phyloP scores from a whole-genome alignment of 768 basidiomycete genomes.

The Punctularia strigosozonata region DNA sequence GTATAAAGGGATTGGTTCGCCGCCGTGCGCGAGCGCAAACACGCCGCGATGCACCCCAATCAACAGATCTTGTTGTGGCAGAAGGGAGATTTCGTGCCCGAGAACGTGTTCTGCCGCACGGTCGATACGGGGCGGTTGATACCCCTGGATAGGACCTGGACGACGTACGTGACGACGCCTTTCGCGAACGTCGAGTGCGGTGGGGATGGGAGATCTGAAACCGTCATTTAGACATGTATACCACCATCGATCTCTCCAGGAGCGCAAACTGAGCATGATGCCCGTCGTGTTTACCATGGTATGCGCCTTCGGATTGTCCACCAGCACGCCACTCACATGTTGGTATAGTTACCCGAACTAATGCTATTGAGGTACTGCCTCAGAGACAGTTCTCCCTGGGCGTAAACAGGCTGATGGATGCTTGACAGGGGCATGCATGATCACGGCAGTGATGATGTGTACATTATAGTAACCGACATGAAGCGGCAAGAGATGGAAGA shows the following conservation, averaged over 20 bases:
- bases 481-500: slow-evolving; percentile 77
- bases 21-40: slow-evolving; percentile 54
- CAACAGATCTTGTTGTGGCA: slow-evolving; percentile 38
- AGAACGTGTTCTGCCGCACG: slow-evolving; percentile 71
- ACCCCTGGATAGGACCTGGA: slow-evolving; percentile 74
- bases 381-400: no score
- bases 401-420: slow-evolving; percentile 68
- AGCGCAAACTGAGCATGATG: slow-evolving; percentile 64
- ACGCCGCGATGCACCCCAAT: slow-evolving; percentile 37
- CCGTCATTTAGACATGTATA: no score
- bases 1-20: slow-evolving; percentile 78
- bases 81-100: slow-evolving; percentile 68
- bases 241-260: slow-evolving; percentile 66
- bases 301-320: slow-evolving; percentile 11
- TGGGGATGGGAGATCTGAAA: no score
- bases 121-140: slow-evolving; percentile 70
- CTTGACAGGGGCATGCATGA: slow-evolving; percentile 74
- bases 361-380: no score
- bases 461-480: slow-evolving; percentile 69
- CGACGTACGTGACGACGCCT: slow-evolving; percentile 74
- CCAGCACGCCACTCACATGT: background rate
- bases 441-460: slow-evolving; percentile 66
- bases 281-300: slow-evolving; percentile 78
- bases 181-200: no score
- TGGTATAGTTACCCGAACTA: slow-evolving; percentile 55